Evolutionary conservation across 2,329 filamentous ascomycete species (phyloP).

Genomic region (Emericellopsis atlantica): DNA sequence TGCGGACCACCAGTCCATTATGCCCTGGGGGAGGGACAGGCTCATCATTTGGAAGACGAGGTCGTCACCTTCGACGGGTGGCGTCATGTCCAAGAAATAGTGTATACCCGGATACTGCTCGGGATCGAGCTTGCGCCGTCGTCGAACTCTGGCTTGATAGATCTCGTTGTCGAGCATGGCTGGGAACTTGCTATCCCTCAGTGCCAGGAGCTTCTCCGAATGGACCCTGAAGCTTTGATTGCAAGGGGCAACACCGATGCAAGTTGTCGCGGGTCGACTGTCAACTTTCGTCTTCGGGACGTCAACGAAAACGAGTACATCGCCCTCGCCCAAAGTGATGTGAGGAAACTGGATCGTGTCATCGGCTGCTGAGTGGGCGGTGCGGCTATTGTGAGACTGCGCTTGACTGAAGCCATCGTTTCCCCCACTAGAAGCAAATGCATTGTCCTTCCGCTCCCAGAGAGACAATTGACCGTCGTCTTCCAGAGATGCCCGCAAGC

Average conservation of each 20-base stretch:
- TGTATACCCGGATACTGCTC: slow-evolving; percentile 29
- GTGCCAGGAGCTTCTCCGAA: slow-evolving; percentile 30
- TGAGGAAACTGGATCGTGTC: slow-evolving; percentile 1
- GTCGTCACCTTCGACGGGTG: slow-evolving; percentile 48
- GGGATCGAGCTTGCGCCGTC: slow-evolving; percentile 21
- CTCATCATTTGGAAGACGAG: slow-evolving; percentile 45
- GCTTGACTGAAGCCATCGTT: too few species aligned
- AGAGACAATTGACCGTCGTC: too few species aligned
- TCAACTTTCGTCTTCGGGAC: slow-evolving; percentile 11
- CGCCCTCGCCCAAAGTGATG: slow-evolving; percentile 17
- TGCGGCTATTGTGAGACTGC: too few species aligned
- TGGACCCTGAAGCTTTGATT: slow-evolving; percentile 28
- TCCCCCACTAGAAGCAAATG: too few species aligned
- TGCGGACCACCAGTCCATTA: slow-evolving; percentile 41
- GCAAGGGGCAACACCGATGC: slow-evolving; percentile 18
- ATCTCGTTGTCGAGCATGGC: slow-evolving; percentile 25
- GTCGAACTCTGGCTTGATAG: slow-evolving; percentile 23
- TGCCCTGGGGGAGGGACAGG: slow-evolving; percentile 40
- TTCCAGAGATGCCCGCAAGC: neutral
- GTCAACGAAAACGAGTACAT: slow-evolving; percentile 31
- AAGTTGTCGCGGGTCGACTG: slow-evolving; percentile 12
- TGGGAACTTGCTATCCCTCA: slow-evolving; percentile 33
- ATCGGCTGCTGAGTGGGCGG: slow-evolving; percentile 6
- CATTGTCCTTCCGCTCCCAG: too few species aligned
- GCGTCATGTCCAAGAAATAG: slow-evolving; percentile 52